These are phyloP conservation scores for Wakefieldia striispora DNA, from an alignment of 768 basidiomycete species.

Conservation along the genomic window DNA sequence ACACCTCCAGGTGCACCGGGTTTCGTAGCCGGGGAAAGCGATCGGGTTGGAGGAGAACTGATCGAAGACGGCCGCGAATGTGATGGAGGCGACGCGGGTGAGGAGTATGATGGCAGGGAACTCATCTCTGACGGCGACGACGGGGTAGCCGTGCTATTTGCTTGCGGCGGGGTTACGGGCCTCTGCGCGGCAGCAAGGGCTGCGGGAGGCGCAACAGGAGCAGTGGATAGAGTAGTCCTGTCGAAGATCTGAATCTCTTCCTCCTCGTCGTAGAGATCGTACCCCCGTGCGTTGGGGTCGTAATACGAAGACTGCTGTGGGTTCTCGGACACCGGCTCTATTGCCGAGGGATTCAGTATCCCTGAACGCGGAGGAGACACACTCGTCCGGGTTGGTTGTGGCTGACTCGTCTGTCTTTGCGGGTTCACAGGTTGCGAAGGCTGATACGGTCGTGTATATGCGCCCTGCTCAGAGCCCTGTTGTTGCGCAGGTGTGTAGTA, in stretches of 20 bases:
- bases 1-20: conserved; percentile 16
- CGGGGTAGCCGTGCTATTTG: not conserved
- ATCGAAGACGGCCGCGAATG: not conserved
- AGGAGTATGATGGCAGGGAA: conserved; percentile 4
- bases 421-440: not conserved
- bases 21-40: conserved; percentile 10
- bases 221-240: not conserved
- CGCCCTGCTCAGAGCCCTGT: conserved; percentile 1
- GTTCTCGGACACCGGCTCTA: conserved; percentile 1
- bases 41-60: conserved; percentile 1
- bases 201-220: not conserved
- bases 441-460: conserved; percentile 6
- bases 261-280: conserved; percentile 25
- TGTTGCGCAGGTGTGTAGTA: not conserved
- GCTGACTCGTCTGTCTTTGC: conserved; percentile 5
- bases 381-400: conserved; percentile 5
- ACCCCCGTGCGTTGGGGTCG: conserved; percentile 33
- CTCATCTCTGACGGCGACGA: not conserved
- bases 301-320: conserved; percentile 32
- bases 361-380: conserved; percentile 14
- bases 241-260: conserved; percentile 13
- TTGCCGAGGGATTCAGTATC: not conserved
- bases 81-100: conserved; percentile 5
- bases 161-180: not conserved
- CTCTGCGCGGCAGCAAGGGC: not conserved